Percentiles rank a stretch among this genome's conserved stretches.
phyloP scores from a whole-genome alignment of 2,329 filamentous ascomycete genomes.

The Cryphonectria radicalis region DNA sequence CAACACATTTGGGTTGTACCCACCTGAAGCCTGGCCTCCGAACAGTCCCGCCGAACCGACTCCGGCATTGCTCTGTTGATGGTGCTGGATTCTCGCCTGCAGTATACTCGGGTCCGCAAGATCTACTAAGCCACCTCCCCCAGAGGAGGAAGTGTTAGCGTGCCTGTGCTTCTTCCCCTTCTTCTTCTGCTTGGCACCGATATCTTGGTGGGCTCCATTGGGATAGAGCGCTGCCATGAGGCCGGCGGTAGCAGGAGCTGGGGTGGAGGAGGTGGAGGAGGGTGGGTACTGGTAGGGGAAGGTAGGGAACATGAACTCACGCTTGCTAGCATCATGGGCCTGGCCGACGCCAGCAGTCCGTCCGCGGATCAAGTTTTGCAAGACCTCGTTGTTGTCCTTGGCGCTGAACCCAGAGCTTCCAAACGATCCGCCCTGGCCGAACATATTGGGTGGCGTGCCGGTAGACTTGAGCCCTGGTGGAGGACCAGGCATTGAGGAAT shows the following conservation, averaged over 20 bases:
- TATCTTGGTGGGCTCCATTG: conserved; percentile 86
- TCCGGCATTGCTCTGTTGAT: conserved; percentile 79
- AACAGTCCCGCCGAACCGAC: conserved; percentile 83
- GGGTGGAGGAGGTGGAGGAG: conserved; percentile 79
- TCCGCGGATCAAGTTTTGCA: conserved; percentile 81
- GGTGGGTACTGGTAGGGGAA: conserved; percentile 85
- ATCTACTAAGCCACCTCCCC: conserved; percentile 99
- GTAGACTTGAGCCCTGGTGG: conserved; percentile 95
- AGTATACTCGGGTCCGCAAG: conserved; percentile 99
- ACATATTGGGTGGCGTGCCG: conserved; percentile 92
- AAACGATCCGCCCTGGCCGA: conserved; percentile 86
- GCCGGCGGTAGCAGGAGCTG: conserved; percentile 81
- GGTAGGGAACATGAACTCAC: conserved; percentile 97
- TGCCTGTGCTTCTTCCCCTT: conserved; percentile 99
- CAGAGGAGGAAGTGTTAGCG: conserved; percentile 99
- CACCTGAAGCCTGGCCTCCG: conserved; percentile 89
- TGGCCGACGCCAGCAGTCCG: conserved; percentile 70
- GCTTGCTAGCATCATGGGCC: conserved; percentile 86
- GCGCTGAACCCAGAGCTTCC: conserved; percentile 71
- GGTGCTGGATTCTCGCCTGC: conserved; percentile 94
- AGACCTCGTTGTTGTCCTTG: conserved; percentile 76
- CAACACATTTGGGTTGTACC: conserved; percentile 88
- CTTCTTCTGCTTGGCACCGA: conserved; percentile 98
- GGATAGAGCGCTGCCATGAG: conserved; percentile 92
- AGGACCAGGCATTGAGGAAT: conserved; percentile 86